A percentile compares a stretch with the other conserved stretches of the same genome.
Conservation (phyloP, 2,329 filamentous ascomycete species). For the Pyrenophora seminiperda region DNA sequence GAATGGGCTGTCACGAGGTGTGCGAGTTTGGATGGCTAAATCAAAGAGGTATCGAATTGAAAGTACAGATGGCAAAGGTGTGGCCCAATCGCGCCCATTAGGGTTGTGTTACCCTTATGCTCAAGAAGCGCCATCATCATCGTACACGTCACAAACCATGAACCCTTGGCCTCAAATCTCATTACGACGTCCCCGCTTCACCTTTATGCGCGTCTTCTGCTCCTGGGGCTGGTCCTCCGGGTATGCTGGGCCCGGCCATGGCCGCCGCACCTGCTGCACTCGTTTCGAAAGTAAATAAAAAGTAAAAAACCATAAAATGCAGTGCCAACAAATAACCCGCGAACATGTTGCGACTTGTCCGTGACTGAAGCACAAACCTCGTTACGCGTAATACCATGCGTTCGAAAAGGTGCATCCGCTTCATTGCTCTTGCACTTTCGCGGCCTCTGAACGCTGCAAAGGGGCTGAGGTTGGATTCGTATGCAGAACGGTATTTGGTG, state of each 20-base stretch:
- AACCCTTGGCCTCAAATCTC: conserved; percentile 29
- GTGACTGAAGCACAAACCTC: conserved; percentile 84
- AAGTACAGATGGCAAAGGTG: not conserved
- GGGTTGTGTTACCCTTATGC: not conserved
- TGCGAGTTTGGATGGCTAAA: not conserved
- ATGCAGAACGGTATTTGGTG: conserved; percentile 82
- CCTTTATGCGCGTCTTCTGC: conserved; percentile 41
- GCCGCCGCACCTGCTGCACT: conserved; percentile 36
- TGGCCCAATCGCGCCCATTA: not conserved
- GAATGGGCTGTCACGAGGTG: too few relatives aligned
- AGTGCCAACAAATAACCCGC: conserved; percentile 87
- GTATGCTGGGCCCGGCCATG: conserved; percentile 38
- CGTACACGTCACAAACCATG: conserved; percentile 3
- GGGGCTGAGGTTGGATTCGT: conserved; percentile 93
- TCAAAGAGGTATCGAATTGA: not conserved
- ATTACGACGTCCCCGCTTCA: conserved; percentile 23
- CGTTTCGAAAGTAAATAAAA: conserved; percentile 81
- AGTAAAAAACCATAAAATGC: conserved; percentile 84
- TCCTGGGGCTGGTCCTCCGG: conserved; percentile 19
- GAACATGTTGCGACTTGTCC: conserved; percentile 91
- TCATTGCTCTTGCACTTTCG: conserved; percentile 87
- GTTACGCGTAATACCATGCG: conserved; percentile 89
- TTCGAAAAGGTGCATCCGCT: conserved; percentile 90
- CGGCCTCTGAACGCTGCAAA: conserved; percentile 96
- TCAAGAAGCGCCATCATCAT: conserved; percentile 3